phyloP scores from a whole-genome alignment of 23 red algal species.

The Gracilariopsis chorda region DNA sequence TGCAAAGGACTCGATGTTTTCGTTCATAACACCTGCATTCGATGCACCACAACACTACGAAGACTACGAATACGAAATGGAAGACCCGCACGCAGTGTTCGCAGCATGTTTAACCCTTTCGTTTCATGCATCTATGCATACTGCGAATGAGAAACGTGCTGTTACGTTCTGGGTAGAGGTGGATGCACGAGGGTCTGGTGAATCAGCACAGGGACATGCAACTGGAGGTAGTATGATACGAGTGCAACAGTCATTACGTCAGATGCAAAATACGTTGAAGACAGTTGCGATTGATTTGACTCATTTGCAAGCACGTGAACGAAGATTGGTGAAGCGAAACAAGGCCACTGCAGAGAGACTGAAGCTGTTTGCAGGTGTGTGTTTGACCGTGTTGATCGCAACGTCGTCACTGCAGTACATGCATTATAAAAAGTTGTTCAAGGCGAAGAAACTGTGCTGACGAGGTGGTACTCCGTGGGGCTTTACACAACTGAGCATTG shows the following conservation, averaged over 20 bases:
- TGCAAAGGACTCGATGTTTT: constrained; percentile 14
- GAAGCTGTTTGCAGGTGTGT: background rate
- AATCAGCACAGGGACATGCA: background rate
- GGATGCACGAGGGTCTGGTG: background rate
- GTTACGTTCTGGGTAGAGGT: constrained; percentile 27
- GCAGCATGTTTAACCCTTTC: constrained; percentile 21
- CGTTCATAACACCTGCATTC: background rate
- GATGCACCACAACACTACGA: background rate
- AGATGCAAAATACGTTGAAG: constrained; percentile 33
- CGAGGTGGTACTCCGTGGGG: no score
- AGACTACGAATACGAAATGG: constrained; percentile 30
- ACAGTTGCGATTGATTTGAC: constrained; percentile 2
- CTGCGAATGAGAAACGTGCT: background rate
- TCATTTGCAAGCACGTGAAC: constrained; percentile 17
- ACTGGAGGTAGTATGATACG: background rate
- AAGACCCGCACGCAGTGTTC: background rate
- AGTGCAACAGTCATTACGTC: background rate
- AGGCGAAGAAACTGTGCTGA: constrained; percentile 45
- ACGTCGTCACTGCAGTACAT: constrained; percentile 7
- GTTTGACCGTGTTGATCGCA: background rate
- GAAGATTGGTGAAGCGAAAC: constrained; percentile 22
- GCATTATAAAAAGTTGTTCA: constrained; percentile 57
- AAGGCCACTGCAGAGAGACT: background rate
- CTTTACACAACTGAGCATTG: no score
- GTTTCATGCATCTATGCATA: background rate